Conservation (phyloP, 306 rosid species). For the Trichosanthes cucumerina region DNA sequence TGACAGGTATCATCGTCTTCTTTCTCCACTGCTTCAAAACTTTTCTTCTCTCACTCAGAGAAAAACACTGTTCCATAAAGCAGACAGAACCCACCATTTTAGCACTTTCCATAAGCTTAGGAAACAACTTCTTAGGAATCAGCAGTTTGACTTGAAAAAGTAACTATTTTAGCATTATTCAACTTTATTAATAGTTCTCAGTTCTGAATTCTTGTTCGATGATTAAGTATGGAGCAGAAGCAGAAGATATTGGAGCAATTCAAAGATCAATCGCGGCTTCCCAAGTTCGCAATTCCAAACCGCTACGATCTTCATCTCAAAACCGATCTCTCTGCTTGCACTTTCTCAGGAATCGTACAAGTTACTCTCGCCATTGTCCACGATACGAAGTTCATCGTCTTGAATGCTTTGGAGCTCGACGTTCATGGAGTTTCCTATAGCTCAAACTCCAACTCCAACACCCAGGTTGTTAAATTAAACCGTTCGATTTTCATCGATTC, state of each 20-base stretch:
- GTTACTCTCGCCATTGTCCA: constrained; percentile 22
- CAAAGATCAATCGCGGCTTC: constrained; percentile 47
- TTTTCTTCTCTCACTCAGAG: background rate
- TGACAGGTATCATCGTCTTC: background rate
- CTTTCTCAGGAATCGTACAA: constrained; percentile 35
- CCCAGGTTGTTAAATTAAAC: constrained; percentile 20
- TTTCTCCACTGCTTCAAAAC: background rate
- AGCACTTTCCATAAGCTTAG: too few species aligned
- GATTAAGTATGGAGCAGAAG: constrained; percentile 30
- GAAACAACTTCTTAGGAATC: too few species aligned
- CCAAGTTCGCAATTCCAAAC: constrained; percentile 38
- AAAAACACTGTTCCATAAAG: too few species aligned
- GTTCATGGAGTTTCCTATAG: constrained; percentile 26
- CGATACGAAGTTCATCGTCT: constrained; percentile 35
- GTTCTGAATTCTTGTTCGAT: background rate
- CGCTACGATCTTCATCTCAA: constrained; percentile 42
- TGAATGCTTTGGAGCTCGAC: constrained; percentile 43
- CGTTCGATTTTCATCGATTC: background rate
- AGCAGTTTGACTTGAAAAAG: too few species aligned
- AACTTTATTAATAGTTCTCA: background rate
- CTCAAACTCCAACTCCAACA: constrained; percentile 26
- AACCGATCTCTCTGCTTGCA: constrained; percentile 36
- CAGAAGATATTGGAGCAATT: constrained; percentile 25
- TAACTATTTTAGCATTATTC: too few species aligned
- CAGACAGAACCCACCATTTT: too few species aligned